These are phyloP conservation scores for Aspergillus sp. DNA, from an alignment of 2,329 filamentous ascomycete species.

Conservation along the genomic window DNA sequence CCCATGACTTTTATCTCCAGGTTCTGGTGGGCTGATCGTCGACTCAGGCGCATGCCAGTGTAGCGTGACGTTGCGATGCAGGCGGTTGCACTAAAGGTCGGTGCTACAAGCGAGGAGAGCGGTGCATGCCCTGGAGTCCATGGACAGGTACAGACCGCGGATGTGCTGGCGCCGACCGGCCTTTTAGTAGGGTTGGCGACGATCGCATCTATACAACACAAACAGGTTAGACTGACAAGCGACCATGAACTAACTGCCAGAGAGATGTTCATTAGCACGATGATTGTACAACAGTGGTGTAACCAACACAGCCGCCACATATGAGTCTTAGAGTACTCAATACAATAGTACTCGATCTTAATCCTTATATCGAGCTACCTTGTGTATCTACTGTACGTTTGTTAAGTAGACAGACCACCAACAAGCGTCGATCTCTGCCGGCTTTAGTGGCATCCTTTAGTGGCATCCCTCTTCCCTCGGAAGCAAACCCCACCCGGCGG, in stretches of 20 bases:
- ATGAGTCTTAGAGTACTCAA: background rate
- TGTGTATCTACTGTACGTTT: background rate
- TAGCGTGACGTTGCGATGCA: constrained; percentile 10
- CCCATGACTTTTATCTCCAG: background rate
- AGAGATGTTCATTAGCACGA: background rate
- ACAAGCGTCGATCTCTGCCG: constrained; percentile 15
- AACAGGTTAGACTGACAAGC: background rate
- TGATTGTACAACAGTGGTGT: background rate
- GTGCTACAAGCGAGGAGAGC: background rate
- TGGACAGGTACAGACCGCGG: background rate
- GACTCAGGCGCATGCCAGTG: background rate
- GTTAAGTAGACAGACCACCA: background rate
- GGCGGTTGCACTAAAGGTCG: background rate
- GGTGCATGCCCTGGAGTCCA: background rate
- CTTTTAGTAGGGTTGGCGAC: background rate
- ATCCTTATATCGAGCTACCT: too few species aligned
- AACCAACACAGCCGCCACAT: background rate
- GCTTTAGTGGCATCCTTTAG: constrained; percentile 6
- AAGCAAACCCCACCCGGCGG: constrained; percentile 12
- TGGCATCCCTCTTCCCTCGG: constrained; percentile 12
- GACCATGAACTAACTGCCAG: background rate
- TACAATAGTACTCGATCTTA: too few species aligned
- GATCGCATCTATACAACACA: background rate
- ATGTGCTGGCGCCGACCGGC: constrained; percentile 4
- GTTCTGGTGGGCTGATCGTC: constrained; percentile 11